These are phyloP conservation scores for Thinopyrum obtusiflorum DNA, from an alignment of 202 grass and related monocot species.

Conservation along the genomic window DNA sequence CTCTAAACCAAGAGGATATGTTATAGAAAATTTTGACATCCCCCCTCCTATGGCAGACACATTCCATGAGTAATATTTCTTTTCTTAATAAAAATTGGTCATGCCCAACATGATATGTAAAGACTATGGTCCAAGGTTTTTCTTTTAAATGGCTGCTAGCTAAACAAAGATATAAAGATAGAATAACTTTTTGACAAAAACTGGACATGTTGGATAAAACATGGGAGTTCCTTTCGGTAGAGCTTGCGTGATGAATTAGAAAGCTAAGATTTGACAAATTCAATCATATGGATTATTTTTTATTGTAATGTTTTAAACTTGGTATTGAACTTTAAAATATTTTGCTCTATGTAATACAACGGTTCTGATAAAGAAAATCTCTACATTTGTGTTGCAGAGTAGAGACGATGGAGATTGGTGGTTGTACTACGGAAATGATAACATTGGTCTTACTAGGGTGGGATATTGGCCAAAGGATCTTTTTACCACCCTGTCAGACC, in stretches of 20 bases:
- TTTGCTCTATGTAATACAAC: not conserved
- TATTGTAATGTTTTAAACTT: not conserved
- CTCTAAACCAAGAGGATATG: too few relatives aligned
- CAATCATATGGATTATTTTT: not conserved
- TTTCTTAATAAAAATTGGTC: not conserved
- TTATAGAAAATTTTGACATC: not conserved
- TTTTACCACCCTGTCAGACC: not conserved
- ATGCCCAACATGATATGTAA: not conserved
- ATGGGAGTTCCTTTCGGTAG: not conserved
- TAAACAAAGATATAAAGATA: not conserved
- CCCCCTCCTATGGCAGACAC: not conserved
- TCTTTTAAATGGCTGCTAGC: not conserved
- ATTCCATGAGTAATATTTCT: too few relatives aligned
- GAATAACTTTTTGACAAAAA: not conserved
- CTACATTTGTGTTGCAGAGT: not conserved
- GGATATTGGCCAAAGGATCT: conserved; percentile 4
- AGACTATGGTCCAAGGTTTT: not conserved
- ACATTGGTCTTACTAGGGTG: not conserved
- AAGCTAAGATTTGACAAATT: not conserved
- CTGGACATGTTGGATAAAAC: not conserved
- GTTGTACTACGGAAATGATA: not conserved
- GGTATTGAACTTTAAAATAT: not conserved
- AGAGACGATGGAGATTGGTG: conserved; percentile 14
- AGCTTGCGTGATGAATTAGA: not conserved
- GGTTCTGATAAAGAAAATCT: not conserved